Base-by-base conservation (phyloP, 202 grass and related monocot species). In the Brachypodium distachyon region DNA sequence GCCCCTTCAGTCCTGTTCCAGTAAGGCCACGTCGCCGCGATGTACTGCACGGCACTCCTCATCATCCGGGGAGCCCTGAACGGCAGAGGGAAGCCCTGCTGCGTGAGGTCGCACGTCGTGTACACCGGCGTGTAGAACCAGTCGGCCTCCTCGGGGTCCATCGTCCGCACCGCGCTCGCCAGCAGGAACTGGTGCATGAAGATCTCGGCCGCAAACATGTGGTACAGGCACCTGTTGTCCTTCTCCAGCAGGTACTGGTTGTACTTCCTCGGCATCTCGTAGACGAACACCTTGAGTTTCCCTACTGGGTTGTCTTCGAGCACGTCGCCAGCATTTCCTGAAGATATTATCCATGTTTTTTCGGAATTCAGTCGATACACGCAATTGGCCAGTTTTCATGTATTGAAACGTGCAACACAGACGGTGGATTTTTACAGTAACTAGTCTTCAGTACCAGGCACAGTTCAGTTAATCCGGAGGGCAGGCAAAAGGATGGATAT, bases 161-260 rank as follows among this genome's bases (percentile, higher is more conserved):
- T 38, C 2, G 92, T 96, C 64, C 92, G 80, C 51, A 96, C 86
- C 13, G 87, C 81, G 49, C 89, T 92, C 11, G 72, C 57, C 5
- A 92, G 76, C 58, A 96, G 41, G 82, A 96, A 92, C 72, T 88
- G 81, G 80, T 96, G 92, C 89, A 92, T 92, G 78, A 96, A 92
- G 77, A 96, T 88, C 84, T 96, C 92, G 0, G 92, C 92, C 0
- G 92, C 92, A 54, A 96, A 96, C 92, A 96, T 96, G 78, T 96
- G 89, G 40, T 69, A 50, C 1, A 96, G 86, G 68, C 92, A 96
- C 17, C 92, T 60, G 62, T 22, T 62, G 51, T 96, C 92, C 74
- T 96, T 96, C 3, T 69, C 70, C 1, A 96, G 67, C 34, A 88
- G 86, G 68, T 87, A 87, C 12, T 49, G 73, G 81, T 96, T 92